A percentile compares a stretch with the other conserved stretches of the same genome.
These are phyloP conservation scores for Agastache rugosa DNA, from an alignment of 257 asterid species.

Conservation along the genomic window DNA sequence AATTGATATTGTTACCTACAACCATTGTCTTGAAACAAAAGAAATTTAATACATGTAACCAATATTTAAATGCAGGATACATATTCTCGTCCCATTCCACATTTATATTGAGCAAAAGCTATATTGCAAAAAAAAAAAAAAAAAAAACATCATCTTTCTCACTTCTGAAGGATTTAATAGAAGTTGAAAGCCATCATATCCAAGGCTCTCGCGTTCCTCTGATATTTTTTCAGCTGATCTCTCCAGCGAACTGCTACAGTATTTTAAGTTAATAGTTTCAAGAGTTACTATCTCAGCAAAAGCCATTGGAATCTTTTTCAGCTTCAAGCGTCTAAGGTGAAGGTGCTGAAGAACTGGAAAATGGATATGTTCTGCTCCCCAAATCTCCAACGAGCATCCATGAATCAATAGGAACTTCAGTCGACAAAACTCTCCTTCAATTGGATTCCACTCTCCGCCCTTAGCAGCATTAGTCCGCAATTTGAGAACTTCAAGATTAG, in stretches of 20 bases:
- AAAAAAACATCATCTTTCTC: neutral
- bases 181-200: conserved; percentile 32
- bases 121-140: too few relatives aligned
- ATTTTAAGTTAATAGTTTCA: neutral
- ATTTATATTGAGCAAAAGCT: neutral
- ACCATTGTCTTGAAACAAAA: neutral
- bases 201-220: conserved; percentile 28
- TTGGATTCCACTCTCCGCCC: conserved; percentile 31
- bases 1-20: neutral
- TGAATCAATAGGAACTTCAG: conserved; percentile 14
- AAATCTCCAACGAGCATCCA: neutral
- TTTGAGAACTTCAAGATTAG: conserved; percentile 35
- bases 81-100: too few relatives aligned
- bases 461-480: neutral
- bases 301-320: conserved; percentile 28
- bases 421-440: conserved; percentile 35
- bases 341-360: conserved; percentile 34
- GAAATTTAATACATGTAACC: too few relatives aligned
- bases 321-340: neutral
- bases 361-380: conserved; percentile 31
- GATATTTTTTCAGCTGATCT: conserved; percentile 26
- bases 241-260: neutral
- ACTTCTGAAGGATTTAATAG: conserved; percentile 10
- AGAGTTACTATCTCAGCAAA: conserved; percentile 30
- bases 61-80: too few relatives aligned